Base-by-base conservation (phyloP, 805 yeast genomes). In the Schizosaccharomyces japonicus region DNA sequence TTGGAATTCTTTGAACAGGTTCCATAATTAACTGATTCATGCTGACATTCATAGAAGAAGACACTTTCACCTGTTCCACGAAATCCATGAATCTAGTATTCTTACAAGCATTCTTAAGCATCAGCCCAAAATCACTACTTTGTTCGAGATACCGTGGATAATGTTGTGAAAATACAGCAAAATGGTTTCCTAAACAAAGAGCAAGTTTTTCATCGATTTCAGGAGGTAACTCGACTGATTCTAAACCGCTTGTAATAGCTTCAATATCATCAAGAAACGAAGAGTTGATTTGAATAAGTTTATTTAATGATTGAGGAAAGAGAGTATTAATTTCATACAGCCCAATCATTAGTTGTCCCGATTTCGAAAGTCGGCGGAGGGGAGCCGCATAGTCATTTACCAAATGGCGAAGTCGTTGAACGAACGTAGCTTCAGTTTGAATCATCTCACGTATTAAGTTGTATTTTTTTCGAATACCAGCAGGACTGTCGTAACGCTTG, bases 1-100 rank as follows among this genome's bases (percentile, higher is more conserved):
- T 28, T 13, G 46, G 46, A 13, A 42, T 42, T 11, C 46, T 27
- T 42, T 42, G 46, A 6, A 42, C 46, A 7, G 46, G 46, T 11
- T 42, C 46, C 46, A 42, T 42, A 42, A 42, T 42, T 6, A 42
- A 30, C 33, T 42, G 33, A 17, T 30, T 42, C 3, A 42, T n/a
- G 15, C 46, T 27, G n/a, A 42, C 46, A 29, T 42, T 27, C 11
- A 25, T n/a, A 13, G 19, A 15, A 21, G 32, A 25, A 4, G 17
- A 17, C 15, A 28, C 13, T 27, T 42, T 42, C 7, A 27, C 19
- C 19, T 17, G n/a, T 7, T 42, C 46, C 2, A 15, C 11, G 31
- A 42, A 42, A 5, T 29, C 33, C 21, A 28, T 6, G 17, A 42
- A 28, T 21, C 25, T 42, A 11, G 31, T 25, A 15, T 26, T 42